A percentile compares a stretch with the other conserved stretches of the same genome.
Evolutionary conservation across 2,329 filamentous ascomycete genomes (phyloP).

Genomic region (Alternaria ventricosa): DNA sequence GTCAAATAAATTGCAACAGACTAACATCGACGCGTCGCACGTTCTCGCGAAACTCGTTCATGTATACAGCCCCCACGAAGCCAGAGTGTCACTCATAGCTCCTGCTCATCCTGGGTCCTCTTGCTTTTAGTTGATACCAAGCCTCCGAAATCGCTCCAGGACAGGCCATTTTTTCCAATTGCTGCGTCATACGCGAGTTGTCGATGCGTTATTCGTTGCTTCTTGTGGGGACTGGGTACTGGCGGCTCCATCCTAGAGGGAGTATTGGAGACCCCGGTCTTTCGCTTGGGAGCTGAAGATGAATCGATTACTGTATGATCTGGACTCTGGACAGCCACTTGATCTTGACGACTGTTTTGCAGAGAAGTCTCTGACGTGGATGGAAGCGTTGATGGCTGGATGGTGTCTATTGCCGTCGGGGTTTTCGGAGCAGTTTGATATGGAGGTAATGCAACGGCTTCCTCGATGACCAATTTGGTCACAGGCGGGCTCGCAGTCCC

Average conservation of each 20-base stretch:
- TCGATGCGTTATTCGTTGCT: conserved; percentile 17
- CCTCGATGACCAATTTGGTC: not conserved
- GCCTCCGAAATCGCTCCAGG: conserved; percentile 51
- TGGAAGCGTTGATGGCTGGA: not conserved
- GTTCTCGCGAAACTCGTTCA: not conserved
- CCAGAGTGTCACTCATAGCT: conserved; percentile 16
- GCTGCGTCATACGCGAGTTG: conserved; percentile 40
- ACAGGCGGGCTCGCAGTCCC: not conserved
- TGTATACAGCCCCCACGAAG: not conserved
- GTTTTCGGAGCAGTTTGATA: not conserved
- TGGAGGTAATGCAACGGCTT: not conserved
- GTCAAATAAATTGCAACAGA: not conserved
- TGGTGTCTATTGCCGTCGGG: not conserved
- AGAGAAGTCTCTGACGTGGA: not conserved
- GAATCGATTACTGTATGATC: not conserved
- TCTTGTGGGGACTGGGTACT: not conserved
- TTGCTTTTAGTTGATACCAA: conserved; percentile 48
- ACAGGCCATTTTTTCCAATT: conserved; percentile 44
- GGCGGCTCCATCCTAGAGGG: not conserved
- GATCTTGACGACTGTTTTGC: not conserved
- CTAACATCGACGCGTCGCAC: not conserved
- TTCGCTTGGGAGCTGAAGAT: not conserved
- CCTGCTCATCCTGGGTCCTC: conserved; percentile 24
- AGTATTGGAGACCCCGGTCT: not conserved
- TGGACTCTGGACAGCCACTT: not conserved